Base-by-base conservation (phyloP, 140 eudicot species). In the Stevia rebaudiana region DNA sequence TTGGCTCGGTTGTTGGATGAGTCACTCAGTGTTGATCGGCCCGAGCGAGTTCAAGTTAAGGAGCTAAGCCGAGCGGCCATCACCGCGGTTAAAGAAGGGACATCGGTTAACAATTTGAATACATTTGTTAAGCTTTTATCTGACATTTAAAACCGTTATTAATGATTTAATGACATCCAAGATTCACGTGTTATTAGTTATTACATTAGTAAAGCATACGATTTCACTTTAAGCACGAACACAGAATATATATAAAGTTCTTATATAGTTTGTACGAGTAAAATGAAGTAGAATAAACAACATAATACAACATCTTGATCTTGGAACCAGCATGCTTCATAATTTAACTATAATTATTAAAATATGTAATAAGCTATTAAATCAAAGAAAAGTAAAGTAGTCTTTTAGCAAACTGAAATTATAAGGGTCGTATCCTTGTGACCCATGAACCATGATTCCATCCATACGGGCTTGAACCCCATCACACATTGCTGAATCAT, bases 381-480 rank as follows among this genome's bases (percentile, higher is more conserved):
- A 25, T 84, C 60, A 84, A 21, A 82, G 65, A 70, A 81, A 78
- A 24, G 76, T 72, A 12, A 82, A 52, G 73, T 55, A 84, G 73
- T 78, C 88, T 68, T 78, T 84, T 25, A 90, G 73, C 71, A 90
- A 37, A 57, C 23, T 54, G 53, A 86, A 39, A 54, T n/a, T n/a
- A n/a, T 82, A 33, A 18, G 81, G 77, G 31, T 59, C 78, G 76
- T 85, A 58, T 62, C 81, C 81, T 44, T 80, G 84, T n/a, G 82
- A 62, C 24, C 73, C 81, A 73, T 80, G 84, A 75, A 86, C 69
- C 81, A 82, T 80, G 68, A 82, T 79, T 16, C 85, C 86, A 3
- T 90, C 94, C 95, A 90, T 87, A 36, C 95, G 90, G 36, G 97
- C 95, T 77, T 90, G 90, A 25, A 90, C 80, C 44, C 84, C 94